Conservation (phyloP, 768 basidiomycete genomes). For the Pleurotus platypus region DNA sequence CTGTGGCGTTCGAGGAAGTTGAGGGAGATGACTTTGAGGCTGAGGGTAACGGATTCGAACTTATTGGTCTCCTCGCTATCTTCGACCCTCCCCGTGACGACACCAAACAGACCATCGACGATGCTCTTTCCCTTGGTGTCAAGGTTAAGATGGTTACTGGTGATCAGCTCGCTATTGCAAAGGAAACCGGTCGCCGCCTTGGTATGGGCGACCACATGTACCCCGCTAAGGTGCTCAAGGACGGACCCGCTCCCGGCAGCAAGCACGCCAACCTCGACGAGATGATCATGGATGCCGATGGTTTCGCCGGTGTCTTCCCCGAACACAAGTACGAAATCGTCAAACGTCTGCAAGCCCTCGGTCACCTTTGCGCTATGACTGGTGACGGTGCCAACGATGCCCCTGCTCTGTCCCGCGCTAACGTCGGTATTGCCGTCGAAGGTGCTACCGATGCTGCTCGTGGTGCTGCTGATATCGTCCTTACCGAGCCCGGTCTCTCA, state of each 20-base stretch:
- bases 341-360: conserved; percentile 95
- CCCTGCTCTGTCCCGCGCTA: conserved; percentile 95
- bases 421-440: conserved; percentile 99
- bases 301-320: conserved; percentile 98
- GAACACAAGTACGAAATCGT: conserved; percentile 99
- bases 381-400: conserved; percentile 99
- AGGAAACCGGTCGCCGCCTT: conserved; percentile 98
- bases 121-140: conserved; percentile 92
- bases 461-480: conserved; percentile 96
- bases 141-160: conserved; percentile 99
- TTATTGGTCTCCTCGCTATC: conserved; percentile 95
- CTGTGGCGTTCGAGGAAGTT: conserved; percentile 92
- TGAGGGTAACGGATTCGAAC: conserved; percentile 95
- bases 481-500: conserved; percentile 97
- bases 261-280: conserved; percentile 86
- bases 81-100: conserved; percentile 97
- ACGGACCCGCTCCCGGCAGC: conserved; percentile 85
- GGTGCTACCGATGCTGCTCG: conserved; percentile 99
- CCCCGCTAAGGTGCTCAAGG: conserved; percentile 97
- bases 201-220: conserved; percentile 99
- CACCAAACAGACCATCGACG: conserved; percentile 98
- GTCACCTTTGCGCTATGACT: conserved; percentile 97
- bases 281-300: conserved; percentile 99
- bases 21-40: conserved; percentile 78
- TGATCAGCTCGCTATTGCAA: conserved; percentile 99